Evolutionary conservation across 2,329 filamentous ascomycete genomes (phyloP).

Genomic region (Boeremia exigua): DNA sequence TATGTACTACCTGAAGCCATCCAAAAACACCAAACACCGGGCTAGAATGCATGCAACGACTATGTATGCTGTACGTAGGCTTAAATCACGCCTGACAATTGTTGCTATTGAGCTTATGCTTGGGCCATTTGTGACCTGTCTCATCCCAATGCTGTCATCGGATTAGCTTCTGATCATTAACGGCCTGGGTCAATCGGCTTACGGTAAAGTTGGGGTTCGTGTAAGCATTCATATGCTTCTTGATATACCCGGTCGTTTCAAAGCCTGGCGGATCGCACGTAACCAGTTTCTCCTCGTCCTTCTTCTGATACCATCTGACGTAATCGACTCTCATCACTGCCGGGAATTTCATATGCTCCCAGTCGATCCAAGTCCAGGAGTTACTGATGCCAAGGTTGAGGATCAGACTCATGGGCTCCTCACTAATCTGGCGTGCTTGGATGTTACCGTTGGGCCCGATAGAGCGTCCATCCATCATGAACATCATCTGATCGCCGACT

Average conservation of each 20-base stretch:
- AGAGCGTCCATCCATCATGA: constrained; percentile 59
- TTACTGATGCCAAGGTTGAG: constrained; percentile 61
- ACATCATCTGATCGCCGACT: constrained; percentile 58
- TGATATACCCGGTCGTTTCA: constrained; percentile 60
- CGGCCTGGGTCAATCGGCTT: constrained; percentile 28
- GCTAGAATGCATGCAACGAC: constrained; percentile 4
- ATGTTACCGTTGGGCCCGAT: constrained; percentile 63
- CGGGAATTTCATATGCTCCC: constrained; percentile 54
- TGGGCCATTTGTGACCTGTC: constrained; percentile 49
- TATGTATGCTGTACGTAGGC: not conserved
- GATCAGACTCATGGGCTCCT: constrained; percentile 62
- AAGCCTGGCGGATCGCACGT: constrained; percentile 63
- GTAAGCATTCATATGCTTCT: constrained; percentile 55
- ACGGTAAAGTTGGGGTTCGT: constrained; percentile 60
- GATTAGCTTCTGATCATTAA: not conserved
- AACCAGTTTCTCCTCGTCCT: constrained; percentile 53
- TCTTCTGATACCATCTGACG: constrained; percentile 61
- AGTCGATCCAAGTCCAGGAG: constrained; percentile 58
- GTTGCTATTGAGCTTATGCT: constrained; percentile 52
- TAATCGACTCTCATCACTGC: constrained; percentile 62
- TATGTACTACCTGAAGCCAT: not conserved
- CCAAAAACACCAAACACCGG: constrained; percentile 3
- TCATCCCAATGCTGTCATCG: constrained; percentile 39
- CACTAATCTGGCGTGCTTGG: constrained; percentile 54
- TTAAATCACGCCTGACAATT: constrained; percentile 27